Evolutionary conservation across 169 alveolate genomes (phyloP).

Genomic region (Eimeria sp.): DNA sequence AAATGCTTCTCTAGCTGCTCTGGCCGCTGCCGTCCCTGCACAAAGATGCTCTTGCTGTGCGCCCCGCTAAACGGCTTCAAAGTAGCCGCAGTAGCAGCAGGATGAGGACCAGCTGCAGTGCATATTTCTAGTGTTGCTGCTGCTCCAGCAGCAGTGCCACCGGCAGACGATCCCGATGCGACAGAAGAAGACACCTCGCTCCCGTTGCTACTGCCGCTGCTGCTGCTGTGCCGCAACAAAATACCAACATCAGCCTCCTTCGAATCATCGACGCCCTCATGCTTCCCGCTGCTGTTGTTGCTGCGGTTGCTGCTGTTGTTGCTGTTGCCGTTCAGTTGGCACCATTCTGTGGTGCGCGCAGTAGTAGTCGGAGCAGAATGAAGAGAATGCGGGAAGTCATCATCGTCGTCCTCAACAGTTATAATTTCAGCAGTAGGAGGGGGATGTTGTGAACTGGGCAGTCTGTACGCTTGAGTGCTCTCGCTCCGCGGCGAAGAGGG

Average conservation of each 20-base stretch:
- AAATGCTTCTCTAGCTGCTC: constrained; percentile 19
- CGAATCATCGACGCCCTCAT: not conserved
- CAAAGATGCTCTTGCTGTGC: constrained; percentile 34
- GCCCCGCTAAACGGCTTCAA: constrained; percentile 4
- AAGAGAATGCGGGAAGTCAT: not conserved
- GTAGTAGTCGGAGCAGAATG: not conserved
- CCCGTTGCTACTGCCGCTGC: too few relatives aligned
- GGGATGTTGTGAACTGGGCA: too few relatives aligned
- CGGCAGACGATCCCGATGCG: too few relatives aligned
- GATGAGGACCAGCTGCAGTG: not conserved
- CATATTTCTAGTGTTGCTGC: not conserved
- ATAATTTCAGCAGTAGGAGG: not conserved
- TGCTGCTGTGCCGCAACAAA: not conserved
- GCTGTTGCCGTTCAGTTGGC: not conserved
- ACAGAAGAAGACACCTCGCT: too few relatives aligned
- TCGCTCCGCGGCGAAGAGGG: not conserved
- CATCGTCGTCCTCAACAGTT: constrained; percentile 28
- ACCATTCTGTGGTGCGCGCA: not conserved
- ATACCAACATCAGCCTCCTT: not conserved
- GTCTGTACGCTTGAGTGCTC: not conserved
- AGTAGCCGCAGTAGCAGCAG: not conserved
- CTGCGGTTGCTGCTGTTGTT: constrained; percentile 29
- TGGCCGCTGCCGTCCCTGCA: constrained; percentile 49
- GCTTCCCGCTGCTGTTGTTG: not conserved
- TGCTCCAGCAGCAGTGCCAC: not conserved